These are phyloP conservation scores for Cynara cardunculus DNA, from an alignment of 129 eudicot species.

Conservation along the genomic window DNA sequence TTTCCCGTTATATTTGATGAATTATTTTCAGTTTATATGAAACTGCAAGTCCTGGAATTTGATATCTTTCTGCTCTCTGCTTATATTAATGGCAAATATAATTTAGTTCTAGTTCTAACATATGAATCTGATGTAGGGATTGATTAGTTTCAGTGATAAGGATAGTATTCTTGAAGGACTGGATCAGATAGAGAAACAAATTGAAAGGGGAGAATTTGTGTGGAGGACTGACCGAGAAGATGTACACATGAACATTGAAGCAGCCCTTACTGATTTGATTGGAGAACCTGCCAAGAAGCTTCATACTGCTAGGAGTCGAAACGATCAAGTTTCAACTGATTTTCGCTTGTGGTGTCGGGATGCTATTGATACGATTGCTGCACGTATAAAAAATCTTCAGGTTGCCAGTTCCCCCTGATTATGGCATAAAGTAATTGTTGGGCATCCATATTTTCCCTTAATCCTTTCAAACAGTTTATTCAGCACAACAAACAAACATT, in stretches of 20 bases:
- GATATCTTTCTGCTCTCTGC: not conserved
- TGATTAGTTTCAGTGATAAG: slow-evolving; percentile 55
- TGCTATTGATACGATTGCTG: slow-evolving; percentile 52
- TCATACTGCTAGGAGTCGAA: slow-evolving; percentile 83
- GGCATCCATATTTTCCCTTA: too few species aligned
- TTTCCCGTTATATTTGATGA: not conserved
- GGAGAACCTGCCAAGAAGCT: slow-evolving; percentile 94
- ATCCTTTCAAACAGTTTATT: too few species aligned
- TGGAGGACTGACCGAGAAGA: slow-evolving; percentile 62
- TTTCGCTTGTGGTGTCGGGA: slow-evolving; percentile 93
- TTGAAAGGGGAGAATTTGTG: too few species aligned
- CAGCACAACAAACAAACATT: too few species aligned
- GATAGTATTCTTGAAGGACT: slow-evolving; percentile 66
- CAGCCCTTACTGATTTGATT: slow-evolving; percentile 81
- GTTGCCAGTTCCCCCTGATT: slow-evolving; percentile 27
- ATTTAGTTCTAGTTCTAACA: not conserved
- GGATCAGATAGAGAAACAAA: slow-evolving; percentile 58
- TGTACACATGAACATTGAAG: slow-evolving; percentile 94
- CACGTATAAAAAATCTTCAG: slow-evolving; percentile 58
- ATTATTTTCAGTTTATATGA: not conserved
- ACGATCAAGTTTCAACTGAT: slow-evolving; percentile 83
- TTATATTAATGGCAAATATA: not conserved
- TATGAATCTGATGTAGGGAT: slow-evolving; percentile 38
- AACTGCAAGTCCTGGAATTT: not conserved
- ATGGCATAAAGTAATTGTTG: too few species aligned